Evolutionary conservation across 2,329 filamentous ascomycete genomes (phyloP), one percentile per base, ranked within the genome.

Genomic region (Colletotrichum coccodes): DNA sequence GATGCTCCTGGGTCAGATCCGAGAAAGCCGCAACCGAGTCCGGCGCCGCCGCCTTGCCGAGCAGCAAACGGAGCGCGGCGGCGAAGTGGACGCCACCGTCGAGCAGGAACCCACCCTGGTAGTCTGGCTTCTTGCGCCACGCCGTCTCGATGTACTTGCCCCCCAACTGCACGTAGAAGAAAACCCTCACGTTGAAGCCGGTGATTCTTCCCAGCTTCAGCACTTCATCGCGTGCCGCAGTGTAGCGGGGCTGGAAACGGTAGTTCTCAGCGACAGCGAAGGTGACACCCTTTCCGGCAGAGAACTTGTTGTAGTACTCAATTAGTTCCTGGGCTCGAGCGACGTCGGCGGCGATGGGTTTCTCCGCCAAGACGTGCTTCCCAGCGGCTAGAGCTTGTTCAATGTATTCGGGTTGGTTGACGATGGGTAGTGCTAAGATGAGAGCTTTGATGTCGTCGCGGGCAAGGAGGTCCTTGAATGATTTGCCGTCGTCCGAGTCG

Each of bases 61-160:
- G 80, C 47, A 95, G 75, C 36, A 87, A 77, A 18, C 92, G 83
- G 57, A 91, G 84, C 0, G 81, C 89, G 8, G 92, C 92, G 7
- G 90, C 82, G 69, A 88, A 90, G 78, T 95, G 93, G 30, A 95
- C 91, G 49, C 93, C 92, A 16, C 89, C 91, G 75, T 95, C 92
- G 2, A 95, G 86, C 62, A 94, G 77, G 76, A 94, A 94, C 0
- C 93, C 92, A 62, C 92, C 93, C 78, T 94, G 92, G 76, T 93
- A 88, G 60, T 87, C 83, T 1, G 92, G 92, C 63, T 81, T 85
- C 77, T 91, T 91, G 62, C 93, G 89, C 93, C 92, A 70, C n/a
- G 62, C 56, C 23, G 67, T 70, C 67, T 70, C 67, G 14, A 70
- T 70, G 63, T 70, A 70, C 44, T 70, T 68, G 23, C 67, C 67